Percentiles rank a stretch among this genome's conserved stretches.
Conservation (phyloP, 1,284 basidiomycete genomes). For the Pisolithus thermaeus region DNA sequence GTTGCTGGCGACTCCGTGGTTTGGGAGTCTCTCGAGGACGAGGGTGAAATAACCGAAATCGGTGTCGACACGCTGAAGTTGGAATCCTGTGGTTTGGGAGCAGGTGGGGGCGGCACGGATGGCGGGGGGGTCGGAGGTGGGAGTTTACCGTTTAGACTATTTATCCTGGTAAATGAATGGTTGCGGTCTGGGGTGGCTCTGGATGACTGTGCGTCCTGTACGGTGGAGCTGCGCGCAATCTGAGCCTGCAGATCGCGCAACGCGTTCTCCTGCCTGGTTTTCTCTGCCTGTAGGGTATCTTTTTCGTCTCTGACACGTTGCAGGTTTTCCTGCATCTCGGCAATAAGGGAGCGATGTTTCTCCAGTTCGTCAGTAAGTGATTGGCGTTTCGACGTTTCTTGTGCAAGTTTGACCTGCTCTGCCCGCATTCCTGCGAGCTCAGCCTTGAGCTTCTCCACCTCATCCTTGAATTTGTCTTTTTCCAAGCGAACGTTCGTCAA, state of each 20-base stretch:
- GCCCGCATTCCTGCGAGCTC: slow-evolving; percentile 53
- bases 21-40: slow-evolving; percentile 59
- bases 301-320: slow-evolving; percentile 77
- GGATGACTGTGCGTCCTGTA: slow-evolving; percentile 33
- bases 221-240: slow-evolving; percentile 54
- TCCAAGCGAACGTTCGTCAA: slow-evolving; percentile 43
- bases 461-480: slow-evolving; percentile 46
- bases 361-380: slow-evolving; percentile 71
- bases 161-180: slow-evolving; percentile 49
- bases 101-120: slow-evolving; percentile 80
- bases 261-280: slow-evolving; percentile 56
- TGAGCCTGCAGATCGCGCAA: slow-evolving; percentile 75
- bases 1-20: slow-evolving; percentile 61
- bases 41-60: slow-evolving; percentile 45
- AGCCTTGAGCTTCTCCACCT: slow-evolving; percentile 51
- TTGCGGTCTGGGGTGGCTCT: slow-evolving; percentile 50
- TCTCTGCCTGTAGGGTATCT: slow-evolving; percentile 70
- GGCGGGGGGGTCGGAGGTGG: slow-evolving; percentile 89
- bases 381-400: slow-evolving; percentile 69
- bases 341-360: slow-evolving; percentile 65
- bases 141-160: slow-evolving; percentile 64
- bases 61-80: slow-evolving; percentile 49
- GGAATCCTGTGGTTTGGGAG: slow-evolving; percentile 52
- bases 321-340: slow-evolving; percentile 69
- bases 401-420: slow-evolving; percentile 57